These are phyloP conservation scores for Botrytis deweyae DNA, from an alignment of 2,329 filamentous ascomycete species.

Conservation along the genomic window DNA sequence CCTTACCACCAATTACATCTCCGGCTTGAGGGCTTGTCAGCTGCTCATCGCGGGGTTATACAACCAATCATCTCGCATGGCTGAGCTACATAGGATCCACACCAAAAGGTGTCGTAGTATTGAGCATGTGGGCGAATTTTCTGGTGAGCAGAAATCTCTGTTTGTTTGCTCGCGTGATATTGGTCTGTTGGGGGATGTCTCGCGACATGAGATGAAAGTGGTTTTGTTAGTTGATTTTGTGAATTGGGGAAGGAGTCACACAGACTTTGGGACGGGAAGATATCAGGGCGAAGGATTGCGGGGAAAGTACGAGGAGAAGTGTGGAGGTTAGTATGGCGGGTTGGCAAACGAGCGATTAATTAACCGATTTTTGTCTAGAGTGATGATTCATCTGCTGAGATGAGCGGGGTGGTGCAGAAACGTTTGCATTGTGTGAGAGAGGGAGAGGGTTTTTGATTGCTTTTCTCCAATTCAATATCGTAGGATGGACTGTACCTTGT, in stretches of 20 bases:
- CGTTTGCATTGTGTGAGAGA: background rate
- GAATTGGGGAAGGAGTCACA: background rate
- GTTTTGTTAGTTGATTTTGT: background rate
- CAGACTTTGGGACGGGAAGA: background rate
- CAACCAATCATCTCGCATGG: background rate
- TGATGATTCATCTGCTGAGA: background rate
- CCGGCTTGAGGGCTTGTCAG: background rate
- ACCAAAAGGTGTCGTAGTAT: background rate
- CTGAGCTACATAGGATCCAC: background rate
- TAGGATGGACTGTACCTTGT: background rate
- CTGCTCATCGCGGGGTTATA: background rate
- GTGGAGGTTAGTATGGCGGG: background rate
- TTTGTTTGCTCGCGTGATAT: background rate
- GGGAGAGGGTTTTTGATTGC: background rate
- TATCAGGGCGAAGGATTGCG: background rate
- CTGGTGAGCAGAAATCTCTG: background rate
- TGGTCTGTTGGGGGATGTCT: background rate
- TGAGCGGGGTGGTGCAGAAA: background rate
- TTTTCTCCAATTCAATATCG: background rate
- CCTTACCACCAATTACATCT: background rate
- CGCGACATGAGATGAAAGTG: background rate
- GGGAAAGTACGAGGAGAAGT: background rate
- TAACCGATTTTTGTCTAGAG: background rate
- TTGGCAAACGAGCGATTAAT: background rate
- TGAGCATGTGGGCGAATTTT: background rate